Evolutionary conservation across 1,284 basidiomycete species (phyloP).

Genomic region (Trametes pubescens): DNA sequence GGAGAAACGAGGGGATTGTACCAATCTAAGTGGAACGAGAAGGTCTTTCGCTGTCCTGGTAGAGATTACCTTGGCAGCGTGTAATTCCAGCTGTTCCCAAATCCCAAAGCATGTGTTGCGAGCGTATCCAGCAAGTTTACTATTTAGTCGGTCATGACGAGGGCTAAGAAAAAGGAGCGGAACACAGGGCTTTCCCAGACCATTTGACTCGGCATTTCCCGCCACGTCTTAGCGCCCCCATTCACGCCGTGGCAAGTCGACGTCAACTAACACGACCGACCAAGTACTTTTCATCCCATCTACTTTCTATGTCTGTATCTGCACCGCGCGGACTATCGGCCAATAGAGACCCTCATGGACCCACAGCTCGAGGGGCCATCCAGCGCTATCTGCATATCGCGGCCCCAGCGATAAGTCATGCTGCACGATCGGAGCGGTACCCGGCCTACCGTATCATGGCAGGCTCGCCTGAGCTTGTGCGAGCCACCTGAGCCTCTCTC

Average conservation of each 20-base stretch:
- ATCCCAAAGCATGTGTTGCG: background rate
- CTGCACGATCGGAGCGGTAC: constrained; percentile 24
- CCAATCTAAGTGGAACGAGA: background rate
- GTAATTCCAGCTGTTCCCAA: background rate
- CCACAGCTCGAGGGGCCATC: background rate
- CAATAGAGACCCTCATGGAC: constrained; percentile 17
- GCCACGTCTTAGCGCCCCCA: background rate
- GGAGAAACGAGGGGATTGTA: background rate
- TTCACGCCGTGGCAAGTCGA: background rate
- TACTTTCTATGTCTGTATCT: constrained; percentile 1
- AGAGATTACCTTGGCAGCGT: background rate
- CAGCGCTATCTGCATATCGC: constrained; percentile 8
- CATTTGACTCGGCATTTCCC: background rate
- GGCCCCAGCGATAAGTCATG: constrained; percentile 15
- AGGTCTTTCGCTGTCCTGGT: background rate
- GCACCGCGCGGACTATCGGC: constrained; percentile 8
- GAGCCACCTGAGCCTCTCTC: constrained; percentile 16
- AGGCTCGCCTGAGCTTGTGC: constrained; percentile 19
- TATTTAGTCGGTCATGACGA: no score
- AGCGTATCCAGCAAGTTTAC: no score
- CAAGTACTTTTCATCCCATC: background rate
- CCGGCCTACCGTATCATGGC: constrained; percentile 27
- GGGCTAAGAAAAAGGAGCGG: background rate
- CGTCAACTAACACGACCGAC: background rate
- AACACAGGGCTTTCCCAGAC: background rate